Base-by-base conservation (phyloP, 371 early-diverging fungal genomes). In the Saksenaea oblongispora region DNA sequence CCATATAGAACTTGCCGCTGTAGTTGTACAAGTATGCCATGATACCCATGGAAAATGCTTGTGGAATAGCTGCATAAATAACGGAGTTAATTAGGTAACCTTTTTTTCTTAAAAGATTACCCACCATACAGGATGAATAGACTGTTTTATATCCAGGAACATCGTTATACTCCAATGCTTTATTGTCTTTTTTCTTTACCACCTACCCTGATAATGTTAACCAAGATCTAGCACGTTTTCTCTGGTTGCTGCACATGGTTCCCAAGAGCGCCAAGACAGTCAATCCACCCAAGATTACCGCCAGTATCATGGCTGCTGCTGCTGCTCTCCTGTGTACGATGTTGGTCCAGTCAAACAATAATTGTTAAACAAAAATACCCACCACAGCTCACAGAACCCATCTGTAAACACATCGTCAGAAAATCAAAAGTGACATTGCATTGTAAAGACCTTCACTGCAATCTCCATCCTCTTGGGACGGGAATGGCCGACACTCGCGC, bases 331-430 rank as follows among this genome's bases (percentile, higher is more conserved):
- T 79, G 56, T 24, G 41, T 28, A 53, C 13, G 18, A 18, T 44
- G n/a, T 14, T 18, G 53, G 10, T 0, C 17, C 36, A 17, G 15
- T 44, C 26, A 58, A 17, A 26, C 44, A n/a, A 8, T 27, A 24
- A 5, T 24, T 31, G 7, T 15, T 39, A 44, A 8, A 18, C 4
- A 17, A 10, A 34, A 51, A 53, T 53, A 17, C 37, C 56, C 73
- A 73, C 82, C 82, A 81, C 56, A 81, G 57, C 41, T 81, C 82
- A 67, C 82, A 81, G 37, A 78, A 81, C 14, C 79, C 79, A 28
- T 81, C 82, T 81, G 65, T 26, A 22, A 24, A 27, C 28, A 47
- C 31, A 31, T 9, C 22, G n/a, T 61, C 35, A 44, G 51, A 28
- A 18, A 39, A 24, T 15, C 18, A n/a, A 15, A 22, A 34, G 31